Evolutionary conservation across 1,139 yeast genomes (phyloP), one percentile per base, ranked within the genome.

Genomic region (Blastobotrys proliferans): DNA sequence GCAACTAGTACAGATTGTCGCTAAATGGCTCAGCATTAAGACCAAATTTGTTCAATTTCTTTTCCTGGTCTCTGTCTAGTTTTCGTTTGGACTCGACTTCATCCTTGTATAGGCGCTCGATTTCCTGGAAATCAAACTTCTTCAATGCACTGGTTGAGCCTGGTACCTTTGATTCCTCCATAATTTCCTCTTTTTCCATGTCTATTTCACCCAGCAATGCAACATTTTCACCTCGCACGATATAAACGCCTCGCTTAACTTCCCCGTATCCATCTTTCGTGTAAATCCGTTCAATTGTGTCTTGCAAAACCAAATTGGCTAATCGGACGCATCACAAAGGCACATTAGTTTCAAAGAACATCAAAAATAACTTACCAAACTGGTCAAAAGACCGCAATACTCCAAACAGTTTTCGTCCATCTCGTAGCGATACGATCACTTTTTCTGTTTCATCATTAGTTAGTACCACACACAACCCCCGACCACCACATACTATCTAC

Each of bases 181-280:
- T 83, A 49, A 71, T 77, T 58, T 84, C 95, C 63, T 90, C 97
- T 53, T 70, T 76, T 59, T 87, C 96, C 51, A 88, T 83, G 63
- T 92, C 97, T 30, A 92, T 76, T 62, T 92, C 97, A 18, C 98
- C 98, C 64, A 92, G 67, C 79, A 90, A 78, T n/a, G 90, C 94
- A 13, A 92, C 94, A 58, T 92, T 92, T 64, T 92, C 99, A 50
- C 99, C 98, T 67, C 98, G 83, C 30, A 94, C 83, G 71, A 94
- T 78, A 59, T 82, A 83, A 40, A 87, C 87, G 1, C 95, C 95
- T 44, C 87, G 75, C 46, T 75, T 74, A 20, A 70, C 72, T 62
- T 92, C 96, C 5, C 86, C 95, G 61, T 80, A 92, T 54, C 72
- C 56, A 56, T 73, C 62, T 40, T 72, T 61, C 56, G 73, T 62